Evolutionary conservation across 2,329 filamentous ascomycete genomes (phyloP).

Genomic region (Talaromyces amestolkiae): DNA sequence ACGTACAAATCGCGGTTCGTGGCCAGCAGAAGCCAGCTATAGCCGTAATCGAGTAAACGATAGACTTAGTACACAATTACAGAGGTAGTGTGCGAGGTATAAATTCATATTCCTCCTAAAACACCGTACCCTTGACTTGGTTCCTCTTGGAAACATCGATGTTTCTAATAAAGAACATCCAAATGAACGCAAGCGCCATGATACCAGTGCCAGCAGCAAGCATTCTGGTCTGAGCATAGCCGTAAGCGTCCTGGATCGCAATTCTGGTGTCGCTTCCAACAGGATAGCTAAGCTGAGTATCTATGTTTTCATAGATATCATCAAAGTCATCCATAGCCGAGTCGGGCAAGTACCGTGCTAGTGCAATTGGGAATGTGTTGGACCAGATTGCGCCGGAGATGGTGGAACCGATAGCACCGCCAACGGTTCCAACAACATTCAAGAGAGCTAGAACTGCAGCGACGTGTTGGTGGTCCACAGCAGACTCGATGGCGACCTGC

Average conservation of each 20-base stretch:
- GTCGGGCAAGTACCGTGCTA: constrained; percentile 38
- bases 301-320: background rate
- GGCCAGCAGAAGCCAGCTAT: too few relatives aligned
- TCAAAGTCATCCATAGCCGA: constrained; percentile 15
- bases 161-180: constrained; percentile 48
- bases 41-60: too few relatives aligned
- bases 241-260: constrained; percentile 50
- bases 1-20: too few relatives aligned
- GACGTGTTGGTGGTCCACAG: constrained; percentile 52
- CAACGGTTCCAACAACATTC: constrained; percentile 32
- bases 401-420: constrained; percentile 32
- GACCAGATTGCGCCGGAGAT: constrained; percentile 36
- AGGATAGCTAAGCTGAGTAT: constrained; percentile 31
- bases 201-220: constrained; percentile 35
- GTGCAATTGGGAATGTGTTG: constrained; percentile 31
- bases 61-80: too few relatives aligned
- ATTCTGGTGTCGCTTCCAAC: constrained; percentile 41
- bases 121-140: constrained; percentile 52
- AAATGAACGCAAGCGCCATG: constrained; percentile 28
- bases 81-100: too few relatives aligned
- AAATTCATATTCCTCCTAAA: constrained; percentile 32
- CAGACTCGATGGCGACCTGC: constrained; percentile 55
- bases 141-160: constrained; percentile 47
- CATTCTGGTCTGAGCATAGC: constrained; percentile 46
- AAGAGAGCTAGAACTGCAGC: constrained; percentile 52